Conservation (phyloP, 148 eudicot genomes). For the Rhododendron mucronatum region DNA sequence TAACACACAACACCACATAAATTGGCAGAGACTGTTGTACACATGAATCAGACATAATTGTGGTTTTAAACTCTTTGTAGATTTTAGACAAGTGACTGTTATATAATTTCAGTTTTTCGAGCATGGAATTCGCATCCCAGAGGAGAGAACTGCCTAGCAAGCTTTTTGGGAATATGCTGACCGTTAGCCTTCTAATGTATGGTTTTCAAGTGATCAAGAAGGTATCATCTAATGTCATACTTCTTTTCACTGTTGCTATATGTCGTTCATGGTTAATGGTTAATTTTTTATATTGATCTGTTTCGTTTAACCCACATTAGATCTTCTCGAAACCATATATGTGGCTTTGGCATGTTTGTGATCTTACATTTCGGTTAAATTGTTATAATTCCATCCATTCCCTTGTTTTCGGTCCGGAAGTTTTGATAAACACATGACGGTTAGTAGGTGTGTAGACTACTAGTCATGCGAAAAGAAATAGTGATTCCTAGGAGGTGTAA, state of each 20-base stretch:
- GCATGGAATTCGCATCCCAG: slow-evolving; percentile 69
- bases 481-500: no score
- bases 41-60: neutral
- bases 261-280: neutral
- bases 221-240: slow-evolving; percentile 30
- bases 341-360: neutral
- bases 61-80: neutral
- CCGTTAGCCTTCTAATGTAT: slow-evolving; percentile 93
- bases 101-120: slow-evolving; percentile 63
- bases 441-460: no score
- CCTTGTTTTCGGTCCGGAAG: neutral
- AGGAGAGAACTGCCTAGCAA: slow-evolving; percentile 68
- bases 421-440: no score
- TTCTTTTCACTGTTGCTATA: neutral
- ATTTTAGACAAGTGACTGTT: neutral
- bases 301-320: neutral
- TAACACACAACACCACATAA: neutral
- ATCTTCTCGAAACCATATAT: neutral
- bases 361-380: neutral
- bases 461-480: no score
- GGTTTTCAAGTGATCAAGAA: slow-evolving; percentile 26
- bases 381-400: neutral
- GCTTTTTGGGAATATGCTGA: slow-evolving; percentile 66
- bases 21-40: neutral
- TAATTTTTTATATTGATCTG: neutral